Percentiles rank a stretch among this genome's conserved stretches.
These are phyloP conservation scores for Lactarius sp. DNA, from an alignment of 768 basidiomycete genomes.

Conservation along the genomic window DNA sequence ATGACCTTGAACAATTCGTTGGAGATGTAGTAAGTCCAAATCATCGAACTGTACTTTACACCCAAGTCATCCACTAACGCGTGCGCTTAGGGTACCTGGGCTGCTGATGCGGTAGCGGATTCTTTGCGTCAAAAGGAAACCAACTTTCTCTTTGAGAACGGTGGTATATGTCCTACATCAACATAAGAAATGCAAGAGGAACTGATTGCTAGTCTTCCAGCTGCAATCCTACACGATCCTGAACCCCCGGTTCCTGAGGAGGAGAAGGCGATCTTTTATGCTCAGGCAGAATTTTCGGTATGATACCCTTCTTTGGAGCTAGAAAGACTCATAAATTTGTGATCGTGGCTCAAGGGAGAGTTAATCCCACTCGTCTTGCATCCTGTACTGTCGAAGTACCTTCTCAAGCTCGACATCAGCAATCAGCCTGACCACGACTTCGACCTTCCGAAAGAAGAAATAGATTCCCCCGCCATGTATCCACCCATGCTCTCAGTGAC, in stretches of 20 bases:
- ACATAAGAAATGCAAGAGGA: not conserved
- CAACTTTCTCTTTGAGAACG: not conserved
- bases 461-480: not conserved
- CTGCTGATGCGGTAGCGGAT: not conserved
- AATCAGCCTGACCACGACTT: not conserved
- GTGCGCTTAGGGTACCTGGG: not conserved
- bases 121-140: not conserved
- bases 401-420: not conserved
- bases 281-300: not conserved
- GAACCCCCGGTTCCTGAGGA: not conserved
- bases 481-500: not conserved
- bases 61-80: not conserved
- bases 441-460: not conserved
- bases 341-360: not conserved
- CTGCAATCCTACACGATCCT: not conserved
- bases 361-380: conserved; percentile 5
- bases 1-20: not conserved
- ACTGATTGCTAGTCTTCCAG: not conserved
- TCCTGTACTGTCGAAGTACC: not conserved
- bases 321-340: not conserved
- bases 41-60: no score
- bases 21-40: not conserved
- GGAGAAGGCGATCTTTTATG: not conserved
- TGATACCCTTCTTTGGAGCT: not conserved
- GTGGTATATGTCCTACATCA: not conserved